phyloP scores from a whole-genome alignment of 805 yeast genomes.

The Candida montana region DNA sequence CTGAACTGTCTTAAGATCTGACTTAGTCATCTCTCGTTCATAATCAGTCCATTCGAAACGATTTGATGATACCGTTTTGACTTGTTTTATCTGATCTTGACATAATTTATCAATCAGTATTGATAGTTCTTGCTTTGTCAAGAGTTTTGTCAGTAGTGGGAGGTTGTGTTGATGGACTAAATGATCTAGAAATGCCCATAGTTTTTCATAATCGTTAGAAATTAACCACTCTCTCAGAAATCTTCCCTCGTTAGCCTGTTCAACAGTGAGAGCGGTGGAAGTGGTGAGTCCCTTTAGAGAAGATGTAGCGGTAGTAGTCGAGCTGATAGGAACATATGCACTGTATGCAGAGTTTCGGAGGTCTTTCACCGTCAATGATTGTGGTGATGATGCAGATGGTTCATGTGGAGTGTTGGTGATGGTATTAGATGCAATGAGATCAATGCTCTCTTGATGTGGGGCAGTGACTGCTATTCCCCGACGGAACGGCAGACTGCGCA shows the following conservation, averaged over 20 bases:
- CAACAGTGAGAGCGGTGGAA: too few species aligned
- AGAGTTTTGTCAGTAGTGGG: neutral
- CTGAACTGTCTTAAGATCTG: conserved; percentile 3
- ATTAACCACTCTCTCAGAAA: conserved; percentile 2
- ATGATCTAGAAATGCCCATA: conserved; percentile 1
- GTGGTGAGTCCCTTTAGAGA: too few species aligned
- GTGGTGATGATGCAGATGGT: neutral
- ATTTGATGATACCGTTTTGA: too few species aligned
- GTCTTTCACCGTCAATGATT: neutral
- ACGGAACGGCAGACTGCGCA: neutral
- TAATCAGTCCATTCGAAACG: too few species aligned
- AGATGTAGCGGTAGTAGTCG: too few species aligned
- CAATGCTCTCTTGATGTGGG: neutral
- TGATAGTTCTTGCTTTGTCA: conserved; percentile 6
- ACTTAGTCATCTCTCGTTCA: neutral
- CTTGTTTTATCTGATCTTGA: conserved; percentile 1
- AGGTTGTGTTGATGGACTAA: neutral
- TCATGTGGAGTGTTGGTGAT: too few species aligned
- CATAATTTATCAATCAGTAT: conserved; percentile 1
- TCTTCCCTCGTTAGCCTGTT: neutral
- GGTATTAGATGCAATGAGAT: neutral
- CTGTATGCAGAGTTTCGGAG: neutral
- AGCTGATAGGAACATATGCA: neutral
- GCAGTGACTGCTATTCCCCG: conserved; percentile 3
- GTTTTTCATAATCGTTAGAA: neutral